Evolutionary conservation across 2,329 filamentous ascomycete species (phyloP), one percentile per base, ranked within the genome.

Genomic region (Pleurostoma richardsiae): DNA sequence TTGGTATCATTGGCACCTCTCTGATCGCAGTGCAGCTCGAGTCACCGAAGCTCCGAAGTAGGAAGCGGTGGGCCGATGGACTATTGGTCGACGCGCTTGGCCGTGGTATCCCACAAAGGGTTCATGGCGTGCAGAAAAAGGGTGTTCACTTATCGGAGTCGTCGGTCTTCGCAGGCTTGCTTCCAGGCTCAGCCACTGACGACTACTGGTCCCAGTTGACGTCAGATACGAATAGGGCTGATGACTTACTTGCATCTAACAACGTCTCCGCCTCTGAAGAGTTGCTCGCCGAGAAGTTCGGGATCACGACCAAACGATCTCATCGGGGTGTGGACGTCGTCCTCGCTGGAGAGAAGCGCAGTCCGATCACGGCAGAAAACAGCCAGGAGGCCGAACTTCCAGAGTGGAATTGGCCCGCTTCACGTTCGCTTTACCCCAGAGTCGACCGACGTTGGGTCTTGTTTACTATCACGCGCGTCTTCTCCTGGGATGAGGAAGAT

Each of bases 51-150:
- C 69, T 66, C 41, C 71, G 77, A n/a, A 71, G 72, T 49, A 77
- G 72, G 52, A 77, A 79, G 63, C 71, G 77, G 36, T 76, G 76
- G 38, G 68, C 71, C 1, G 76, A 80, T 44, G 83, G 85, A 6
- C 70, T 88, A 6, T 68, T 91, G 29, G 85, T 88, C 31, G 86
- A 91, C 59, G 86, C 86, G 0, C 80, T 91, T 45, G 85, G 86
- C 2, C 83, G 83, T 49, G 86, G 85, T 3, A 68, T 79, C 4
- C 57, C 71, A 1, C 63, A 66, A 8, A 46, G 4, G 63, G 62
- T 49, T 56, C 55, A 30, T 45, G 45, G 33, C 33, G 8, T n/a
- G n/a, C 33, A 36, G 33, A 36, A 39, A 10, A 50, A 39, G n/a
- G 48, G 39, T 6, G 33, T 27, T 26, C 47, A 52, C 26, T 19